These are phyloP conservation scores for Eutrema heterophyllum DNA, from an alignment of 345 rosid genomes.

Conservation along the genomic window DNA sequence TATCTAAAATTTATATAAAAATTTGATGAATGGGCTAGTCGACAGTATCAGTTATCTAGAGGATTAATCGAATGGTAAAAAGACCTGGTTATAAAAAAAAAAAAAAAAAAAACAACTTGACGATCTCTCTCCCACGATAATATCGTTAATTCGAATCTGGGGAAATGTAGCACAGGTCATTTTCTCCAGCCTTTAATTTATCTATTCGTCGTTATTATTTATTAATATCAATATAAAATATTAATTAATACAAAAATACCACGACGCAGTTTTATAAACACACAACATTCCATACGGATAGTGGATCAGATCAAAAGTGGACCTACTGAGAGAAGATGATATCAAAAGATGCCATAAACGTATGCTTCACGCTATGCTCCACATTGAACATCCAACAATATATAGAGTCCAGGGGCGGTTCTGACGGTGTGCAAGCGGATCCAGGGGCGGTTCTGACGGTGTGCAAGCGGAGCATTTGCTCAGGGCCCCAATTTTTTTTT, in stretches of 20 bases:
- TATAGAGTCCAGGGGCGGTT: too few relatives aligned
- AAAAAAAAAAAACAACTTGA: not conserved
- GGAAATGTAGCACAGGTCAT: slow-evolving; percentile 16
- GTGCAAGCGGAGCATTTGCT: too few relatives aligned
- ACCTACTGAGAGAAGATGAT: slow-evolving; percentile 1
- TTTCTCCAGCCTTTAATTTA: slow-evolving; percentile 15
- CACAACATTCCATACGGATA: slow-evolving; percentile 21
- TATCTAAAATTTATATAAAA: too few relatives aligned
- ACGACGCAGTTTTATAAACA: not conserved
- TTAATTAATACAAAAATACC: not conserved
- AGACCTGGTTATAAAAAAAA: too few relatives aligned
- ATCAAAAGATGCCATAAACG: slow-evolving; percentile 18
- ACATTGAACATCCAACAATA: not conserved
- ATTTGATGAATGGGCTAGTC: too few relatives aligned
- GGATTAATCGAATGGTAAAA: too few relatives aligned
- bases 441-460: too few relatives aligned
- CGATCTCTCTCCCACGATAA: not conserved
- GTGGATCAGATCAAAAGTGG: slow-evolving; percentile 16
- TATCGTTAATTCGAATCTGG: not conserved
- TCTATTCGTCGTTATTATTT: not conserved
- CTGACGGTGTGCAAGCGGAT: too few relatives aligned
- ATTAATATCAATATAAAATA: not conserved
- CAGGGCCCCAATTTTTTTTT: too few relatives aligned
- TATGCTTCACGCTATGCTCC: slow-evolving; percentile 21
- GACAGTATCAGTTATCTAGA: too few relatives aligned